These are phyloP conservation scores for Trichoderma sp. DNA, from an alignment of 2,329 filamentous ascomycete species.

Conservation along the genomic window DNA sequence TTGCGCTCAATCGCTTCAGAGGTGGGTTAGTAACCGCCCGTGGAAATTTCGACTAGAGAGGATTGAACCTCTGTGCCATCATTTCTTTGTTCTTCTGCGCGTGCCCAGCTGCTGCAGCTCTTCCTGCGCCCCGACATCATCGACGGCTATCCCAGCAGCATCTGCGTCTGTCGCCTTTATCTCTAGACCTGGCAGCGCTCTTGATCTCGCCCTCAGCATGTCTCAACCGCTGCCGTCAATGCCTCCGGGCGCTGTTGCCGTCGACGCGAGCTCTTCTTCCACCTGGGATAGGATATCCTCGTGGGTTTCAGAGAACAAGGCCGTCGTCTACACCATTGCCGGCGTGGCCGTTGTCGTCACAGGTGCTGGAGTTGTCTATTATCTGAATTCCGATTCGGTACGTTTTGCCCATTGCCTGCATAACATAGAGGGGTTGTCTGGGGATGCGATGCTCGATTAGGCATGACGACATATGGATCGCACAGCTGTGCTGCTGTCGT, in stretches of 20 bases:
- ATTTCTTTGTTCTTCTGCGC: constrained; percentile 28
- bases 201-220: constrained; percentile 34
- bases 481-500: background rate
- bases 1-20: background rate
- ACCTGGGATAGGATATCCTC: constrained; percentile 86
- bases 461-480: constrained; percentile 14
- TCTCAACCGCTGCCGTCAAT: constrained; percentile 49
- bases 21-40: constrained; percentile 19
- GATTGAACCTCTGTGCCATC: constrained; percentile 24
- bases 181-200: constrained; percentile 26
- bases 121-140: constrained; percentile 37
- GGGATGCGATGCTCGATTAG: constrained; percentile 7
- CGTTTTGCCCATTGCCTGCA: constrained; percentile 23
- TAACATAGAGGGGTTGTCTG: background rate
- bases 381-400: constrained; percentile 65
- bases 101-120: constrained; percentile 34
- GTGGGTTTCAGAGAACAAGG: constrained; percentile 96
- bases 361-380: constrained; percentile 90
- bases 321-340: constrained; percentile 91
- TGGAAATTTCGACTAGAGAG: constrained; percentile 31
- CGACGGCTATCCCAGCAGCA: constrained; percentile 25
- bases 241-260: constrained; percentile 47
- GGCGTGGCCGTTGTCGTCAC: constrained; percentile 90
- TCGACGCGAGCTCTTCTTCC: constrained; percentile 64
- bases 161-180: constrained; percentile 29